Evolutionary conservation across 331 rosid genomes (phyloP), one percentile per base, ranked within the genome.

Genomic region (Malus hybrid): DNA sequence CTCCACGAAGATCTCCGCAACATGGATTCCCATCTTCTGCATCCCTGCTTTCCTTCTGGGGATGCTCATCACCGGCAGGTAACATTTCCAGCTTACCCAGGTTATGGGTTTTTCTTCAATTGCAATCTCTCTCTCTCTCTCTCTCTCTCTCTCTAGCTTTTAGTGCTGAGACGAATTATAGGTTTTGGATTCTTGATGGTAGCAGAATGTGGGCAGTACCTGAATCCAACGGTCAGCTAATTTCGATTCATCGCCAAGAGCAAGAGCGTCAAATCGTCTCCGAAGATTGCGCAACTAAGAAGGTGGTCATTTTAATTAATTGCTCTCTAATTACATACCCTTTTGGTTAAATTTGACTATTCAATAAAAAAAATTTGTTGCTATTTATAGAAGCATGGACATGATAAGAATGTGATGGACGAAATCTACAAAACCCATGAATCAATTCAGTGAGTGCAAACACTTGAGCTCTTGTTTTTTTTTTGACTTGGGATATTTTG

Each of bases 11-110:
- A 83, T 93, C 78, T 88, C 98, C 14, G 77, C 90, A 2, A 79
- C 78, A 86, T 93, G 98, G 98, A 64, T 93, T 81, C 97, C 98
- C 63, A 83, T 93, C 75, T 86, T 93, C 84, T 93, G 96, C 67
- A 46, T 91, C 53, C 83, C 86, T 46, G 88, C 89, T 18, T 93
- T 93, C 88, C 62, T 89, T 60, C 53, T 93, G 63, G 98, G 98
- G 11, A 82, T 89, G 88, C 88, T 93, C 82, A 77, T 91, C 88
- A 88, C 97, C 28, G 78, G 76, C 89, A 93, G 98, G 98, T 93
- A 19, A 73, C 52, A 10, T 70, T 42, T 28, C 4, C 13, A 11
- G 26, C 15, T 39, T 32, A 52, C 57, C 57, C 34, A 4, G 1
- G 26, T 60, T 63, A 52, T 55, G 19, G 30, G 48, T 42, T 36